Evolutionary conservation across 2,329 filamentous ascomycete genomes (phyloP).

Genomic region (Balansia obtecta): DNA sequence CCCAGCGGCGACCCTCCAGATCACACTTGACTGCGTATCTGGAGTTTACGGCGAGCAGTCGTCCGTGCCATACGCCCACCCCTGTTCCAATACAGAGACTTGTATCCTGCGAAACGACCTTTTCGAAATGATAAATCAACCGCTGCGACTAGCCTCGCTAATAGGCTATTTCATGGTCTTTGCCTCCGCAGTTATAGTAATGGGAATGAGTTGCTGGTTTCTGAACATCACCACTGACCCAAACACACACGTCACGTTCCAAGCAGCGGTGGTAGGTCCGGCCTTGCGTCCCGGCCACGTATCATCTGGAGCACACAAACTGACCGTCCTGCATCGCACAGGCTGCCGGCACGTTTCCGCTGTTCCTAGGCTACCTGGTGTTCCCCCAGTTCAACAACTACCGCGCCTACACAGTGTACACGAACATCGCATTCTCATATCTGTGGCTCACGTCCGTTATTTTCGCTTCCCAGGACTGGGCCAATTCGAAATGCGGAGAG

Average conservation of each 20-base stretch:
- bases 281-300: neutral
- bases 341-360: conserved; percentile 11
- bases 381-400: conserved; percentile 10
- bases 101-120: neutral
- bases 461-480: conserved; percentile 14
- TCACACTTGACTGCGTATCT: too few relatives aligned
- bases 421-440: conserved; percentile 13
- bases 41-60: too few relatives aligned
- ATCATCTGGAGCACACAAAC: neutral
- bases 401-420: conserved; percentile 9
- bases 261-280: conserved; percentile 11
- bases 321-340: neutral
- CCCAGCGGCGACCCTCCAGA: too few relatives aligned
- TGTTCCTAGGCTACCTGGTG: conserved; percentile 10
- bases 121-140: neutral
- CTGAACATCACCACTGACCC: conserved; percentile 9
- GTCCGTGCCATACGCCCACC: neutral
- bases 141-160: conserved; percentile 3
- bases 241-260: conserved; percentile 11
- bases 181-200: conserved; percentile 11
- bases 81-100: neutral
- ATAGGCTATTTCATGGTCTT: conserved; percentile 12
- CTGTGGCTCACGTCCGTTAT: conserved; percentile 16
- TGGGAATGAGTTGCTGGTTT: conserved; percentile 12
- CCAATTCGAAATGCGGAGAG: conserved; percentile 6